These are phyloP conservation scores for Salisapilia sapeloensis DNA, from an alignment of 352 stramenopile species.

Conservation along the genomic window DNA sequence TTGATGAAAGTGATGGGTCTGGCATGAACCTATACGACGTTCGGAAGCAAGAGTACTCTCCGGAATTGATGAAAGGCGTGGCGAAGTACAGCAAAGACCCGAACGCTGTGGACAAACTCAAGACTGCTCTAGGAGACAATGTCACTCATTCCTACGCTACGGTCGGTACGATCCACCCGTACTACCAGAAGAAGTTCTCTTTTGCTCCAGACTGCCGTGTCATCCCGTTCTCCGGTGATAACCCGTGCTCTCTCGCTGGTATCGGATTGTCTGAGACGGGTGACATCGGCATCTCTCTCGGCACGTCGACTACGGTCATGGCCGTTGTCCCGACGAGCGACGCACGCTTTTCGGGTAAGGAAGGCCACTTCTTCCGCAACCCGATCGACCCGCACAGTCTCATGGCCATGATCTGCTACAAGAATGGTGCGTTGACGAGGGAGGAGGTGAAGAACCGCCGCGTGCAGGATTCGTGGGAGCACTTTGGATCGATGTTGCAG, in stretches of 20 bases:
- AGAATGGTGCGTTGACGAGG: constrained; percentile 64
- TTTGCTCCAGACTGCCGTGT: constrained; percentile 34
- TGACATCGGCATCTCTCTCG: constrained; percentile 42
- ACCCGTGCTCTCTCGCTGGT: constrained; percentile 53
- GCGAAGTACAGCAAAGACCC: constrained; percentile 7
- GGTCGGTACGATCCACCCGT: constrained; percentile 26
- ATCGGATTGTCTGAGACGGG: constrained; percentile 33
- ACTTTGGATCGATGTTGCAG: constrained; percentile 30
- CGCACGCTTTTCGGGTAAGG: constrained; percentile 22
- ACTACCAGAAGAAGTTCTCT: constrained; percentile 51
- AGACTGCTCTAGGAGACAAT: constrained; percentile 13
- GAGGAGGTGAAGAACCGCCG: constrained; percentile 25
- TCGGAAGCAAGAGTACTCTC: constrained; percentile 27
- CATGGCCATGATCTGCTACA: constrained; percentile 81
- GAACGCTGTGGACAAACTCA: constrained; percentile 8
- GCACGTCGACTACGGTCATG: constrained; percentile 50
- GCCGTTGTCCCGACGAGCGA: constrained; percentile 21
- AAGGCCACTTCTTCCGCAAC: constrained; percentile 76
- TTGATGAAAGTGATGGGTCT: constrained; percentile 65
- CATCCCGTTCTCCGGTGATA: constrained; percentile 68
- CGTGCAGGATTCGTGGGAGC: constrained; percentile 20
- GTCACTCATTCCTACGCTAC: constrained; percentile 24
- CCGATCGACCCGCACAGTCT: constrained; percentile 46
- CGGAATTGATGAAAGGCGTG: constrained; percentile 20
- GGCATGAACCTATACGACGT: constrained; percentile 80